phyloP scores from a whole-genome alignment of 2,329 filamentous ascomycete species.

The Talaromyces amestolkiae region DNA sequence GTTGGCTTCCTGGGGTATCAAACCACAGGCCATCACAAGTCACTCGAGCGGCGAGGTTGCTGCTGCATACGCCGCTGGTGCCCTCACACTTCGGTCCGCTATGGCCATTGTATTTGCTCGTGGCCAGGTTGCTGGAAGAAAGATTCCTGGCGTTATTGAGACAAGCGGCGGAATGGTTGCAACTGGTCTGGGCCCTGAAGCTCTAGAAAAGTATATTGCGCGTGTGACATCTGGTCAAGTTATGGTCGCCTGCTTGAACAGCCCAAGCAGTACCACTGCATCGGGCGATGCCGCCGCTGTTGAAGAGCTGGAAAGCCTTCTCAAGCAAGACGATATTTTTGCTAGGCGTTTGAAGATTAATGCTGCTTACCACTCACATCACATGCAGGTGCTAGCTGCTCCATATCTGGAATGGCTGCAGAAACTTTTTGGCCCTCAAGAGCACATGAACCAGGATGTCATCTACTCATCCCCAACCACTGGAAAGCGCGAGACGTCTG shows the following conservation, averaged over 20 bases:
- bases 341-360: conserved; percentile 35
- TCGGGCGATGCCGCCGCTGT: conserved; percentile 26
- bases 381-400: conserved; percentile 36
- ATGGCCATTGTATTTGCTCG: neutral
- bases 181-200: neutral
- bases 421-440: neutral
- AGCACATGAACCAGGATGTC: neutral
- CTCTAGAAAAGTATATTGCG: neutral
- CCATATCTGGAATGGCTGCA: conserved; percentile 26
- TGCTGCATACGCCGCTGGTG: conserved; percentile 21
- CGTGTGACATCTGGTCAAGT: neutral
- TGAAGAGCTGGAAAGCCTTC: conserved; percentile 28
- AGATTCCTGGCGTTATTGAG: neutral
- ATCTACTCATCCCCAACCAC: neutral
- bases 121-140: neutral
- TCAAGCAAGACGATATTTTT: conserved; percentile 20
- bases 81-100: neutral
- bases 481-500: neutral
- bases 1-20: conserved; percentile 21
- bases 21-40: conserved; percentile 22
- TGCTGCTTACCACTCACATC: conserved; percentile 43
- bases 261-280: conserved; percentile 32
- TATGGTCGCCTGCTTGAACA: neutral
- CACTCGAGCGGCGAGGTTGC: conserved; percentile 30
- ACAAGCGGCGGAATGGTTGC: neutral